Base-by-base conservation (phyloP, 306 rosid genomes). In the Dalbergia cultrata region DNA sequence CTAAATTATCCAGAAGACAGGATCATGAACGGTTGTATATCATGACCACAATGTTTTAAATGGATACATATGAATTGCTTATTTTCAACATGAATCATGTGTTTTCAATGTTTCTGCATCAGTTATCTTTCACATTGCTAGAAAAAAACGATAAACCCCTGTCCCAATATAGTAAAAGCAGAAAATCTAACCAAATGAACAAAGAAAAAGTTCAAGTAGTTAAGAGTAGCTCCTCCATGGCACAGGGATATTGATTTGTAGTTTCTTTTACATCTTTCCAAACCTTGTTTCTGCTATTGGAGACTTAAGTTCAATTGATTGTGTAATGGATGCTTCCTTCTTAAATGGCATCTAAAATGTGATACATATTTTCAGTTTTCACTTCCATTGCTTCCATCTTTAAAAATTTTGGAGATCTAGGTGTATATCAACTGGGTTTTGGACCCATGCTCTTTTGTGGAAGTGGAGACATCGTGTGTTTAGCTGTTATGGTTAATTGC, bases 231-330 rank as follows among this genome's bases (percentile, higher is more conserved):
- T 74, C 67, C 63, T 74, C 47, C 49, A 12, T 12, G 50, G 14
- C 61, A 35, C 60, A 81, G 59, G 67, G 75, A 53, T 57, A 67
- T 26, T 52, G 16, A 12, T 16, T 16, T 64, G 37, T 58, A 18
- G 58, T 11, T 65, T 75, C 50, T 49, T 19, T 61, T 82, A 13
- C 73, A 76, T 82, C 60, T 45, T 75, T 59, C 26, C 49, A 54
- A 75, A 49, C 52, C 67, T 56, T 74, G 41, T 44, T 59, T 74
- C 80, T 67, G 85, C 57, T 14, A 33, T 47, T 19, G 68, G 62
- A 44, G n/a, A 75, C 71, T 65, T 65, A 21, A 13, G 31, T 68
- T 65, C 11, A 75, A 59, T 58, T 67, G 49, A 75, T 67, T 81
- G 45, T 56, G 21, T 19, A 68, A 68, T 67, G 49, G 68, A 60